These are phyloP conservation scores for Orbilia blumenaviensis DNA, from an alignment of 2,329 filamentous ascomycete genomes.

Conservation along the genomic window DNA sequence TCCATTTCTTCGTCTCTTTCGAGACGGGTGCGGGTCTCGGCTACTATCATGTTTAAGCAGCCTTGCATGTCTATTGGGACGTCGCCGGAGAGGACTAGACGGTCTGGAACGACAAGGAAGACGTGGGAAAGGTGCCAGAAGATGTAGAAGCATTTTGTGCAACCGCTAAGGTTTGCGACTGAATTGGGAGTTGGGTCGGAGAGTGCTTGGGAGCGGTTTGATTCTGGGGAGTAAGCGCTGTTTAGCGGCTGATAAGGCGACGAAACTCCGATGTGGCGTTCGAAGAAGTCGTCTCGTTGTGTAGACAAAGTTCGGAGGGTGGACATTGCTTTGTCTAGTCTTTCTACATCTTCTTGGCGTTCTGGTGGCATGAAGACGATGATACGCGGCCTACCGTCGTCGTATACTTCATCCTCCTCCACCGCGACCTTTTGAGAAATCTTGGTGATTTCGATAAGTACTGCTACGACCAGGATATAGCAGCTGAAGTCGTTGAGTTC, in stretches of 20 bases:
- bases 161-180: conserved; percentile 55
- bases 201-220: conserved; percentile 32
- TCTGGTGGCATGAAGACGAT: conserved; percentile 56
- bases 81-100: conserved; percentile 56
- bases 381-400: conserved; percentile 47
- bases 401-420: conserved; percentile 55
- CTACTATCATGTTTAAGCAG: conserved; percentile 56
- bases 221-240: conserved; percentile 50
- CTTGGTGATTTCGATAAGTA: conserved; percentile 57
- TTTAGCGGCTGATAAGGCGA: conserved; percentile 43
- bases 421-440: conserved; percentile 57
- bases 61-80: conserved; percentile 57
- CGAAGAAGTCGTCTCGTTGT: conserved; percentile 52
- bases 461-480: conserved; percentile 56
- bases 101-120: conserved; percentile 56
- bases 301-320: conserved; percentile 45
- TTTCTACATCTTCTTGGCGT: conserved; percentile 53
- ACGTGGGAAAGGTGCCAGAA: conserved; percentile 57
- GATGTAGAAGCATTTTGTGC: conserved; percentile 57
- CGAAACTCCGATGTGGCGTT: conserved; percentile 47
- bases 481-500: conserved; percentile 56
- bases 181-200: conserved; percentile 33
- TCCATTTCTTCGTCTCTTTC: conserved; percentile 49
- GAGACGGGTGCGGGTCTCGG: conserved; percentile 51
- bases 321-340: conserved; percentile 50